Evolutionary conservation across 306 rosid species (phyloP), one percentile per base, ranked within the genome.

Genomic region (Dicorynia guianensis): DNA sequence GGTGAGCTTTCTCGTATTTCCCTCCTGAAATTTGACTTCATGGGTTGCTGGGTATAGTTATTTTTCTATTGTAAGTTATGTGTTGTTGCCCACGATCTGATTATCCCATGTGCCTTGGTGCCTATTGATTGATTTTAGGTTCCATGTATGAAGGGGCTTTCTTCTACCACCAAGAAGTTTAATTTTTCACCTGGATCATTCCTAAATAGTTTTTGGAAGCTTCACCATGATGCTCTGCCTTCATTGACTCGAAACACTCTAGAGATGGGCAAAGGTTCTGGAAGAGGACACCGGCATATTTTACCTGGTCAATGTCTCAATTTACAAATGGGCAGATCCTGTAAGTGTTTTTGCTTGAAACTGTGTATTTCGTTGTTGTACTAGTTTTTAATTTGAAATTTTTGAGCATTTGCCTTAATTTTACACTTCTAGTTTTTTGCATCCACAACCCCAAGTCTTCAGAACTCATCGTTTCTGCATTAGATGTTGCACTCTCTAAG

Each of bases 291-390:
- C 43, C 81, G 42, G 55, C 14, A 74, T 68, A 44, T 64, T 57
- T 81, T 56, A 12, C 77, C 70, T 70, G 65, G 79, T 50, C 81
- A 63, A 44, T 36, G 69, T 63, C 75, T 42, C 25, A 60, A 75
- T 36, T 79, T 76, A 58, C 87, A 9, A 74, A 80, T 46, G 72
- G 78, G 79, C 74, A 83, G 64, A 79, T 78, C 53, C 75, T 50
- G 97, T 86, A 81, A 86, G 91, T 86, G 20, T 81, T 61, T 49
- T 67, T 54, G 40, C 72, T 81, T 67, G 10, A 56, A 67, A 48
- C 76, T 56, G 44, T 69, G 52, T 54, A 1, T 11, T 46, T 65
- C 61, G 47, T 60, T 30, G 42, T 33, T 56, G 49, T 0, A 36
- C 18, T 8, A 44, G 12, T 46, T 70, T 57, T 70, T 62, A 18